Percentiles rank a stretch among this genome's conserved stretches.
Evolutionary conservation across 2,329 filamentous ascomycete species (phyloP).

Genomic region (Orbilia blumenaviensis): DNA sequence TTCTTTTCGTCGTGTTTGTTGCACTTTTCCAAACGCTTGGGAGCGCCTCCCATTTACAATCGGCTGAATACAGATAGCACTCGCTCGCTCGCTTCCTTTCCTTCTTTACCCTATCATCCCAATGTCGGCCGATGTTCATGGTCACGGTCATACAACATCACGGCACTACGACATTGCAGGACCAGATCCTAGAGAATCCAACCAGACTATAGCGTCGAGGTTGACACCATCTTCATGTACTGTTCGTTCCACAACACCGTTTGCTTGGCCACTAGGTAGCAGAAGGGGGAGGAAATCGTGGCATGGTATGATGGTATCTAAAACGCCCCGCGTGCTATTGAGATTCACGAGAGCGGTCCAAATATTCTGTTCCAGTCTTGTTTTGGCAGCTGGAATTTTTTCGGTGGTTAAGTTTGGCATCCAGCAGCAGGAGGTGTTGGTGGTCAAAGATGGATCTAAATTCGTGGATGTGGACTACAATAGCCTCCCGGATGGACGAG

Average conservation of each 20-base stretch:
- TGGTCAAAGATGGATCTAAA: constrained; percentile 33
- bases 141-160: constrained; percentile 40
- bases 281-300: constrained; percentile 29
- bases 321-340: constrained; percentile 50
- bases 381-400: constrained; percentile 52
- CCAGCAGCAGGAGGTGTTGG: constrained; percentile 46
- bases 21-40: constrained; percentile 14
- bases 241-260: constrained; percentile 47
- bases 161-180: constrained; percentile 21
- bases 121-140: constrained; percentile 51
- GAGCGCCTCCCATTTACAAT: constrained; percentile 10
- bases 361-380: constrained; percentile 50
- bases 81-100: neutral
- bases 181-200: constrained; percentile 47
- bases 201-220: constrained; percentile 45
- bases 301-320: constrained; percentile 42
- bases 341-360: constrained; percentile 33
- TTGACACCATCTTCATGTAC: constrained; percentile 53
- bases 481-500: constrained; percentile 50
- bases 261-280: constrained; percentile 50
- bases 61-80: neutral
- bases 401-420: constrained; percentile 52
- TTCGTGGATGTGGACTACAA: constrained; percentile 46
- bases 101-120: neutral
- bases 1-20: neutral